Evolutionary conservation across 2,329 filamentous ascomycete species (phyloP).

Genomic region (Thielaviopsis cerberus): DNA sequence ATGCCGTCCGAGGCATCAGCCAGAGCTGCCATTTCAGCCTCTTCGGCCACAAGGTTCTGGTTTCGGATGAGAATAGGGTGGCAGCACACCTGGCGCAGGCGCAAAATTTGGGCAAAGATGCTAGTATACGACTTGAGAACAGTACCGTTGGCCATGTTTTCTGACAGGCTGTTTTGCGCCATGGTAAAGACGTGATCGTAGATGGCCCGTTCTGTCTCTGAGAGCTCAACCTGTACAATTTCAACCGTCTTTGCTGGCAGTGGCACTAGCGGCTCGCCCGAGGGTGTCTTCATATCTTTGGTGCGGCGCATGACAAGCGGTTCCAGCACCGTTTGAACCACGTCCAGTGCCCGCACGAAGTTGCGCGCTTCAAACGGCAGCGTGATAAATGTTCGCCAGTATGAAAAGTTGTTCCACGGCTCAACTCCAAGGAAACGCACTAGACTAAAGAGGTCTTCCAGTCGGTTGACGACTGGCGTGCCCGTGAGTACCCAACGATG

Average conservation of each 20-base stretch:
- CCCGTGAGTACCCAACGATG: conserved; percentile 91
- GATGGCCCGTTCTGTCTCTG: conserved; percentile 67
- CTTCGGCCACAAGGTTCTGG: conserved; percentile 65
- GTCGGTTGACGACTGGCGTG: conserved; percentile 86
- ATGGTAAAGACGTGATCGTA: conserved; percentile 78
- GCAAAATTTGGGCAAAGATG: conserved; percentile 89
- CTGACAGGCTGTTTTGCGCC: conserved; percentile 67
- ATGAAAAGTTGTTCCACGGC: conserved; percentile 97
- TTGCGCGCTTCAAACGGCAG: conserved; percentile 92
- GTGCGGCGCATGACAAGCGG: conserved; percentile 87
- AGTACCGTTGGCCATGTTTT: conserved; percentile 78
- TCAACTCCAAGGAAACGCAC: conserved; percentile 86
- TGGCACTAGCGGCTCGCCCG: conserved; percentile 56
- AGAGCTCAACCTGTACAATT: conserved; percentile 77
- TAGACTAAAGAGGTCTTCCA: conserved; percentile 86
- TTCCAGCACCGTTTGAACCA: conserved; percentile 91
- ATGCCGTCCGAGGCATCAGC: conserved; percentile 66
- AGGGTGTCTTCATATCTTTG: conserved; percentile 94
- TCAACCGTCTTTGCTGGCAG: conserved; percentile 64
- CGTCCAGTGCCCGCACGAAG: conserved; percentile 80
- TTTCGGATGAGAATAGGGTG: conserved; percentile 82
- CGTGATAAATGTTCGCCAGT: conserved; percentile 98
- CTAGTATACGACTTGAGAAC: conserved; percentile 90
- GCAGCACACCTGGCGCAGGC: conserved; percentile 82
- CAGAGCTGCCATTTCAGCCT: conserved; percentile 61